phyloP scores from a whole-genome alignment of 192 early-diverging fungal genomes.

The Coemansia sp. region DNA sequence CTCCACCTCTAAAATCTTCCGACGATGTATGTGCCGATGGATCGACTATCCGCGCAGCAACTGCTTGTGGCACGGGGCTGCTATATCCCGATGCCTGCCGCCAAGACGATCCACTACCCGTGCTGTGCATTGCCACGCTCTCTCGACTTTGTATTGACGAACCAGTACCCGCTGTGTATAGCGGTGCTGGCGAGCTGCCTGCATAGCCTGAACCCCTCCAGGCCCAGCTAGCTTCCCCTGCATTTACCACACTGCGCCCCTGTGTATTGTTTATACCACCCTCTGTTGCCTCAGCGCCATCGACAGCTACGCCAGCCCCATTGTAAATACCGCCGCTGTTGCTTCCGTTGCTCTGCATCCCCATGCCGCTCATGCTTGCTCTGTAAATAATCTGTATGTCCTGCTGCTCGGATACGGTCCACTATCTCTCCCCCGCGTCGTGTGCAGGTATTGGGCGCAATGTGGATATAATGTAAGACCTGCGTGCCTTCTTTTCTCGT shows the following conservation, averaged over 20 bases:
- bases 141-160: not conserved
- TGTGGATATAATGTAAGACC: not conserved
- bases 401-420: not conserved
- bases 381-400: not conserved
- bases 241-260: slow-evolving; percentile 17
- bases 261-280: slow-evolving; percentile 11
- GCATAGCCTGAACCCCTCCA: not conserved
- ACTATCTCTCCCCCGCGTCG: not conserved
- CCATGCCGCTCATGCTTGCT: not conserved
- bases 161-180: not conserved
- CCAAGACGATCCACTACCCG: slow-evolving; percentile 10
- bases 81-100: not conserved
- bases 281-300: not conserved
- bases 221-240: slow-evolving; percentile 4
- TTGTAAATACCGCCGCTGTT: slow-evolving; percentile 2
- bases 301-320: slow-evolving; percentile 7
- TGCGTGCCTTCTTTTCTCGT: not conserved
- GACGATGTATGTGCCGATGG: slow-evolving; percentile 12
- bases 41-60: slow-evolving; percentile 44
- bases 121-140: not conserved
- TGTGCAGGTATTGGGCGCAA: not conserved
- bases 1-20: not conserved
- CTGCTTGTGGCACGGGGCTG: slow-evolving; percentile 25
- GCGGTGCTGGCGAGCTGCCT: not conserved
- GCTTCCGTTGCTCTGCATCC: not conserved